Conservation (phyloP, 805 yeast genomes). For the Ogataea paraovalis region DNA sequence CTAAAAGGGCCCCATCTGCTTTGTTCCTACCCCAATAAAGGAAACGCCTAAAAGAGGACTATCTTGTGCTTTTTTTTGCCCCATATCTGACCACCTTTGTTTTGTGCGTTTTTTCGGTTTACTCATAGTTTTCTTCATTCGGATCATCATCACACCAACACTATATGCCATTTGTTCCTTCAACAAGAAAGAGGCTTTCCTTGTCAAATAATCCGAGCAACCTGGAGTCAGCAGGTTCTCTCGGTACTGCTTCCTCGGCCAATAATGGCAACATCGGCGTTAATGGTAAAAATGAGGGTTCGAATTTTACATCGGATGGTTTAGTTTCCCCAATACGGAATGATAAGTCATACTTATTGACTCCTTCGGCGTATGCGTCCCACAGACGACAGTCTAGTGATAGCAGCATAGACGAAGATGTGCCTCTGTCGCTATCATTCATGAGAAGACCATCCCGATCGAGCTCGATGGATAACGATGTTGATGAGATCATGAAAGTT, state of each 20-base stretch:
- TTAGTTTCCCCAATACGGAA: background rate
- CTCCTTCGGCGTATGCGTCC: background rate
- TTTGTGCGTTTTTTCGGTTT: too few relatives aligned
- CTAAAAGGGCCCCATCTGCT: too few relatives aligned
- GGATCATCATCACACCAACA: background rate
- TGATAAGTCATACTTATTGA: background rate
- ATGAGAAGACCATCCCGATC: slow-evolving; percentile 31
- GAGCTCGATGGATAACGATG: slow-evolving; percentile 16
- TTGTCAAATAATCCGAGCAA: background rate
- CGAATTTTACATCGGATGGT: background rate
- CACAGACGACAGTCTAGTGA: slow-evolving; percentile 17
- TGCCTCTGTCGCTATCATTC: slow-evolving; percentile 32
- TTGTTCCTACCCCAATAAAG: too few relatives aligned
- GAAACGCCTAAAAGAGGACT: too few relatives aligned
- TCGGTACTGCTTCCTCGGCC: background rate
- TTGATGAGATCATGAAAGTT: slow-evolving; percentile 27
- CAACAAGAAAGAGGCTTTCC: slow-evolving; percentile 7
- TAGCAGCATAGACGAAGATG: slow-evolving; percentile 17
- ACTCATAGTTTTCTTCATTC: background rate
- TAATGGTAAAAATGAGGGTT: background rate
- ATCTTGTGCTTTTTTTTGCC: too few relatives aligned
- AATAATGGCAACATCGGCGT: background rate
- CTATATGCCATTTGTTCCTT: slow-evolving; percentile 21
- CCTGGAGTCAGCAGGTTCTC: background rate
- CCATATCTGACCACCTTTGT: too few relatives aligned